Evolutionary conservation across 2,329 filamentous ascomycete genomes (phyloP).

Genomic region (Venturia effusa): DNA sequence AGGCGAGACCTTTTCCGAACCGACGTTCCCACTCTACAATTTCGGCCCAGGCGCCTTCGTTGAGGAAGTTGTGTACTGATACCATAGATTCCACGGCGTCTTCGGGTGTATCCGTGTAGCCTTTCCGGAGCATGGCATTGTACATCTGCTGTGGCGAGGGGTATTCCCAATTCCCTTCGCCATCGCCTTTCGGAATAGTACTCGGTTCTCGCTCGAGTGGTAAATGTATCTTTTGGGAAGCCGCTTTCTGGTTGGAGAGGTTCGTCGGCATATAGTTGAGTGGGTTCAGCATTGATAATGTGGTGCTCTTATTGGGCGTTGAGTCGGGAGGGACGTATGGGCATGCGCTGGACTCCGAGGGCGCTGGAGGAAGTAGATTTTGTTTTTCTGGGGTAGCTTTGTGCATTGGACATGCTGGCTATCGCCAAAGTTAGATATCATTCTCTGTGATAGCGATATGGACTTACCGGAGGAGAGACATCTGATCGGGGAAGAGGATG

Average conservation of each 20-base stretch:
- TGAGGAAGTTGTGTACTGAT: slow-evolving; percentile 93
- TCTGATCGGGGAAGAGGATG: slow-evolving; percentile 36
- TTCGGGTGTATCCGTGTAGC: slow-evolving; percentile 85
- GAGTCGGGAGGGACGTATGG: slow-evolving; percentile 38
- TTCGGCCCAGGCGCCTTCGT: slow-evolving; percentile 94
- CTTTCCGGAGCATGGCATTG: slow-evolving; percentile 92
- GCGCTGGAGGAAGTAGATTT: slow-evolving; percentile 19
- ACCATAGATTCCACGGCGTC: slow-evolving; percentile 97
- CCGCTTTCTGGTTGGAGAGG: slow-evolving; percentile 49
- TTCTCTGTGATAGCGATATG: slow-evolving; percentile 5
- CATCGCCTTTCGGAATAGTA: slow-evolving; percentile 80
- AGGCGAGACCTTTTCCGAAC: slow-evolving; percentile 61
- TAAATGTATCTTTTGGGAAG: slow-evolving; percentile 61
- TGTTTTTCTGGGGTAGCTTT: slow-evolving; percentile 28
- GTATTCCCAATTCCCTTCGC: slow-evolving; percentile 85
- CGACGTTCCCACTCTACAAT: slow-evolving; percentile 88
- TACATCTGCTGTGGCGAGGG: slow-evolving; percentile 99
- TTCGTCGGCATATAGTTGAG: slow-evolving; percentile 94
- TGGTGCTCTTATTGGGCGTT: slow-evolving; percentile 24
- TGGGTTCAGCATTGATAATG: slow-evolving; percentile 58
- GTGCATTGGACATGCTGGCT: slow-evolving; percentile 65
- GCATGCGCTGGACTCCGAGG: slow-evolving; percentile 34
- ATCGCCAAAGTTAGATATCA: slow-evolving; percentile 17
- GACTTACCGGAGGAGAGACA: slow-evolving; percentile 45
- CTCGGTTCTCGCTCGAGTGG: slow-evolving; percentile 74